Conservation (phyloP, 176 grass and related monocot species). For the Urochloa ruziziensis region DNA sequence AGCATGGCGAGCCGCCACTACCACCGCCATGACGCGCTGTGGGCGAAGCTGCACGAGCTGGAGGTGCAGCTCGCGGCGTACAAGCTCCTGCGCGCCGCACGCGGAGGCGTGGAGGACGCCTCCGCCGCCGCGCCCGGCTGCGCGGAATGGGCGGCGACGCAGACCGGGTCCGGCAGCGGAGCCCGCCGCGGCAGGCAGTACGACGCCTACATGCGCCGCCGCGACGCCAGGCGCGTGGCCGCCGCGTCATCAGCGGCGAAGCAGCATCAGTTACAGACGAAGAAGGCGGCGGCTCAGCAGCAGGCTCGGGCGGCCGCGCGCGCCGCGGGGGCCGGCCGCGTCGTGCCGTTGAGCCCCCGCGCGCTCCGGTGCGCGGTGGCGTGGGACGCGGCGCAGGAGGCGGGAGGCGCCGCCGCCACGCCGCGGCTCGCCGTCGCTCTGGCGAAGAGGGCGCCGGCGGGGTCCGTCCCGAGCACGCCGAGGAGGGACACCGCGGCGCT, state of each 20-base stretch:
- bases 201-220: conserved; percentile 53
- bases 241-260: background rate
- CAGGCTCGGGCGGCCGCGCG: background rate
- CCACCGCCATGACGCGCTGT: conserved; percentile 35
- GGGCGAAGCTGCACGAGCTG: conserved; percentile 55
- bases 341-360: background rate
- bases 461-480: conserved; percentile 14
- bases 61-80: conserved; percentile 49
- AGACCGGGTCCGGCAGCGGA: background rate
- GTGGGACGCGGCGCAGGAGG: background rate
- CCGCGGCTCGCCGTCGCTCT: background rate
- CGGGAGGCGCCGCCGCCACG: background rate
- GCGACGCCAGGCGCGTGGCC: conserved; percentile 50
- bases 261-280: background rate
- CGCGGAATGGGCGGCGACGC: background rate
- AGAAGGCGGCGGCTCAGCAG: background rate
- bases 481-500: conserved; percentile 11
- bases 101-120: background rate
- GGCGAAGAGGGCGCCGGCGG: conserved; percentile 11
- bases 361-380: background rate
- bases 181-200: conserved; percentile 53
- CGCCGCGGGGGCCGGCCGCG: background rate
- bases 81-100: conserved; percentile 35
- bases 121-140: background rate
- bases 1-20: conserved; percentile 21